Evolutionary conservation across 805 yeast genomes (phyloP), one percentile per base, ranked within the genome.

Genomic region (Saccharomycopsis babjevae): DNA sequence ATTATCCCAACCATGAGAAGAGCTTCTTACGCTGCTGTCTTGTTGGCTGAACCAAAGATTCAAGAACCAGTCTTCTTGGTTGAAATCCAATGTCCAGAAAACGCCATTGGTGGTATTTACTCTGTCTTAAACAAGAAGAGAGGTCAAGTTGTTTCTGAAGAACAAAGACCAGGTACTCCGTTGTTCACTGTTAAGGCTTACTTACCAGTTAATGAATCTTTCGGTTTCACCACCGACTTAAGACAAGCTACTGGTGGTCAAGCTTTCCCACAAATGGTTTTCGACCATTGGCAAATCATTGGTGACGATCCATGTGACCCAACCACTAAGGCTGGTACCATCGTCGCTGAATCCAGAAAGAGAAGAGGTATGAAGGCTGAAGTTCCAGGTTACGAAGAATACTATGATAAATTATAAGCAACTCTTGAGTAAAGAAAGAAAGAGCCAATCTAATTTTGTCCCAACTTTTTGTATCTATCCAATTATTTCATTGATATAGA

Each of bases 181-280:
- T 85, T 94, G 84, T 94, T 94, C 86, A 91, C 97, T 74, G 96
- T 93, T 80, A 94, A 93, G 90, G 99, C 99, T 74, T 89, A 91
- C 96, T 85, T 93, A 83, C 99, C 99, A 78, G 97, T 93, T 72
- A 94, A 93, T 83, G 99, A 94, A 85, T 93, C 99, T 64, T 93
- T 94, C 88, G 99, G 99, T 88, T 93, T 93, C 97, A 88, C 97
- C 73, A 94, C 96, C 84, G 97, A 92, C 76, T 88, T 93, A 77
- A 90, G 99, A 86, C 97, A 93, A 83, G 97, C 98, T 76, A 93
- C 99, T 76, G 97, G 97, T 89, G 99, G 99, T 81, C 99, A 93
- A 86, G 99, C 99, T 79, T 93, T 93, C 99, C 99, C 99, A 82
- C 98, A 93, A 84, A 85, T 94, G 96, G 96, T 94, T 79, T 94